Base-by-base conservation (phyloP, 2,329 filamentous ascomycete species). In the Exophiala dermatitidis region DNA sequence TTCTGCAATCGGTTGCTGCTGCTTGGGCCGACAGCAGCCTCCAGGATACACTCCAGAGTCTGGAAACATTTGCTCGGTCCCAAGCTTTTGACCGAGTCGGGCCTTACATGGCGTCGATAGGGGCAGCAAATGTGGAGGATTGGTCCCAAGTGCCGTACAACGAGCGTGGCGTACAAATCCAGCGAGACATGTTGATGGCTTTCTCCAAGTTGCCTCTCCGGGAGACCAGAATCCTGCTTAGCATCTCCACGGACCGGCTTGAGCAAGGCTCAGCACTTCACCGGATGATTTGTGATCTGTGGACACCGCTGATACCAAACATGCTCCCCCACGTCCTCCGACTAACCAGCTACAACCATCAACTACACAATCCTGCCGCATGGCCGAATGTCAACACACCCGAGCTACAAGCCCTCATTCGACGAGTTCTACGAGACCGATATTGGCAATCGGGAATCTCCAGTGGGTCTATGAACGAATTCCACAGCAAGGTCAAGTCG, bases 361-460 rank as follows among this genome's bases (percentile, higher is more conserved):
- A 89, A 1, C 90, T 94, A 58, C 90, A 95, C 66, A 90, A 95
- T 63, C 81, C 88, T 1, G 76, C 80, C 19, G 94, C 90, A 65
- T 98, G 93, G 91, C 76, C 78, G 6, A 80, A 84, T 32, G 72
- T 95, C 10, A 19, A 19, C 19, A 85, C 90, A 1, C 68, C 75
- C 7, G 88, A 94, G 40, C 85, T 94, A 76, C 84, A 84, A 54
- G 73, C 78, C 3, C 82, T 95, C 48, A 86, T 97, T 37, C 80
- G 83, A 41, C 81, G 88, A 26, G 89, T 97, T 19, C 74, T 98
- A 26, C 95, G 90, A 9, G 93, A 98, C 69, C 81, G 93, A 28
- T 98, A 98, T 68, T 98, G 93, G 93, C 93, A 98, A 74, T 89
- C 90, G 4, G 93, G 93, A 6, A 98, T 98, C 47, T 97, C 93